These are phyloP conservation scores for Lasiosphaeris hirsuta DNA, from an alignment of 495 filamentous ascomycete species.

Conservation along the genomic window DNA sequence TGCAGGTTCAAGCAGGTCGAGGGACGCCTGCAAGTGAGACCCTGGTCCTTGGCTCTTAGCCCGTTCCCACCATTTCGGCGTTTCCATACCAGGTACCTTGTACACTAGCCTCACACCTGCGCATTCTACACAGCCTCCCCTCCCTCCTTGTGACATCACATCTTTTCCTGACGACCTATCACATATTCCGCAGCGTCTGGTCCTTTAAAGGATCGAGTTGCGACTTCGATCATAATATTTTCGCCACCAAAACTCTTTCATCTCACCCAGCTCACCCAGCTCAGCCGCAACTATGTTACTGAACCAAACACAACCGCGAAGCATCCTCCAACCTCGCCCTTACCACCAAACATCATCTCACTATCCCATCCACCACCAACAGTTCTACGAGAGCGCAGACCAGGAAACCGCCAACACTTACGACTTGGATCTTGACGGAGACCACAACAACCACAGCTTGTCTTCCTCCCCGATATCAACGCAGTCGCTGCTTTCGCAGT, in stretches of 20 bases:
- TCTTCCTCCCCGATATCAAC: conserved; percentile 34
- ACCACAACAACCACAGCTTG: conserved; percentile 22
- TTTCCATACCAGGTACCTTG: too few relatives aligned
- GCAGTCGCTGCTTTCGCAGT: conserved; percentile 29
- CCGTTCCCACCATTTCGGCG: too few relatives aligned
- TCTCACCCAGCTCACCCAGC: conserved; percentile 6
- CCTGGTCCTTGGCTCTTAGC: too few relatives aligned
- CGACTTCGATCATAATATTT: conserved; percentile 15
- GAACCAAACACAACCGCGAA: conserved; percentile 10
- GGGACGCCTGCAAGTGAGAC: too few relatives aligned
- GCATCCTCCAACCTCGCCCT: conserved; percentile 8
- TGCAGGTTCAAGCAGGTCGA: too few relatives aligned
- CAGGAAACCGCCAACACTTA: conserved; percentile 13
- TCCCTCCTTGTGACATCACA: conserved; percentile 3
- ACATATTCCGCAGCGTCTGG: conserved; percentile 6
- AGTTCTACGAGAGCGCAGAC: conserved; percentile 7
- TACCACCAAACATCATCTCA: conserved; percentile 13
- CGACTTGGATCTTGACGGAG: conserved; percentile 23
- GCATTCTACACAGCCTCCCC: not conserved
- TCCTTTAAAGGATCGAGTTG: conserved; percentile 13
- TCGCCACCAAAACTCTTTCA: conserved; percentile 11
- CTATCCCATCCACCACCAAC: not conserved
- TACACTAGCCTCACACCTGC: too few relatives aligned
- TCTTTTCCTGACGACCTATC: conserved; percentile 18
- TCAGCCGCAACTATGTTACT: conserved; percentile 16